Evolutionary conservation across 495 filamentous ascomycete genomes (phyloP), one percentile per base, ranked within the genome.

Genomic region (Lophium mytilinum): DNA sequence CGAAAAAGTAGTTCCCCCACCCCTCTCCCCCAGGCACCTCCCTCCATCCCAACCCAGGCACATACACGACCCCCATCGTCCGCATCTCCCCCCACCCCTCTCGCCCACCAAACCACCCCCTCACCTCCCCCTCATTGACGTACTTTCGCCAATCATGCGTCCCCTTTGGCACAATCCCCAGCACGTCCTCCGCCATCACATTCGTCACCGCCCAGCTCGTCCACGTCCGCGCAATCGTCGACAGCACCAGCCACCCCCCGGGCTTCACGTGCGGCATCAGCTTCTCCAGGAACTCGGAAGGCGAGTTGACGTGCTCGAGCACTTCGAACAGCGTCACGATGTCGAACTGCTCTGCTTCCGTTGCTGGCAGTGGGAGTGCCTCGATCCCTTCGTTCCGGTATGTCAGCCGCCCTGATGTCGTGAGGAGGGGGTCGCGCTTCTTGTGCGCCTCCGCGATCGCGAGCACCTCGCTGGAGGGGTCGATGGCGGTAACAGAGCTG

Each of bases 121-220:
- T 73, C 67, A 98, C 55, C 77, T 97, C 93, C 15, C 80, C 75
- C 63, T 86, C 87, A 66, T 95, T 94, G 24, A 98, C 82, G 69
- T 97, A 98, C 69, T 96, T 95, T 14, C 73, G 73, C 93, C 93
- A 98, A 64, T 96, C 90, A 69, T 98, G 93, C 51, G 93, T 96
- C 0, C 93, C 93, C 52, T 80, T 79, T 18, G 93, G 93, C 55
- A 98, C 93, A 55, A 97, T 84, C 17, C 88, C 74, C 46, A 95
- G 69, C 4, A 96, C 71, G 72, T 93, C 90, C 73, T 98, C 93
- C 0, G 93, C 93, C 52, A 96, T 77, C 21, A 97, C 68, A 64
- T 96, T 96, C 17, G 95, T 98, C 15, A 89, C 88, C 3, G 95
- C 58, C 83, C 88, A 98, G 45, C 86, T 91, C 47, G 81, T 83